Conservation (phyloP, 2,329 filamentous ascomycete species). For the Cadophora malorum region DNA sequence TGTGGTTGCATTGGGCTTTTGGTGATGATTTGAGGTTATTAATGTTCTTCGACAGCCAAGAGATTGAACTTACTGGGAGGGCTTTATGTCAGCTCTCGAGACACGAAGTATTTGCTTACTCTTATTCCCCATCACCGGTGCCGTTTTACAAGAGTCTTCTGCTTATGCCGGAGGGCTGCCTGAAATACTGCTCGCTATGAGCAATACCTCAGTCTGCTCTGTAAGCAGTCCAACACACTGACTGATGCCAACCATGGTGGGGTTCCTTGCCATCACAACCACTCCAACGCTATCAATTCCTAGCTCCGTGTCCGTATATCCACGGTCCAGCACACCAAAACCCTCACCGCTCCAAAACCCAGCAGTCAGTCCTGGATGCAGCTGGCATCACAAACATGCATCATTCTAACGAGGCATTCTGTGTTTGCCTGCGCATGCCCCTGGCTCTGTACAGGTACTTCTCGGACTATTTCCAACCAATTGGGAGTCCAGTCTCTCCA, state of each 20-base stretch:
- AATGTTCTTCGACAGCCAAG: background rate
- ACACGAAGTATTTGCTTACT: background rate
- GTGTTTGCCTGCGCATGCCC: background rate
- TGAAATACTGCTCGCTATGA: background rate
- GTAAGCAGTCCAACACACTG: conserved; percentile 6
- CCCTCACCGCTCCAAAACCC: conserved; percentile 5
- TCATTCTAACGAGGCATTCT: background rate
- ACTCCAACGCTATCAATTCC: background rate
- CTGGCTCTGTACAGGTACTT: background rate
- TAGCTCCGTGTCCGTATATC: background rate
- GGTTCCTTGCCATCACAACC: background rate
- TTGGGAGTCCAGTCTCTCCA: too few relatives aligned
- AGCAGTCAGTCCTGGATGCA: background rate
- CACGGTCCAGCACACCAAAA: background rate
- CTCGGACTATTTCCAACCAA: background rate
- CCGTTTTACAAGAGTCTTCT: background rate
- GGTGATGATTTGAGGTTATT: background rate
- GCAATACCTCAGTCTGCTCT: background rate
- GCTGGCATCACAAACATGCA: conserved; percentile 11
- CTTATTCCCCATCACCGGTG: too few relatives aligned
- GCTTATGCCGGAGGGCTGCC: background rate
- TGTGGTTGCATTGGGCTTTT: background rate
- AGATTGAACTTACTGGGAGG: background rate
- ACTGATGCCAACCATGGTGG: conserved; percentile 5
- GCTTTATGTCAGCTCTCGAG: background rate